Evolutionary conservation across 2,329 filamentous ascomycete species (phyloP), one percentile per base, ranked within the genome.

Genomic region (Aspergillus spinulosporus): DNA sequence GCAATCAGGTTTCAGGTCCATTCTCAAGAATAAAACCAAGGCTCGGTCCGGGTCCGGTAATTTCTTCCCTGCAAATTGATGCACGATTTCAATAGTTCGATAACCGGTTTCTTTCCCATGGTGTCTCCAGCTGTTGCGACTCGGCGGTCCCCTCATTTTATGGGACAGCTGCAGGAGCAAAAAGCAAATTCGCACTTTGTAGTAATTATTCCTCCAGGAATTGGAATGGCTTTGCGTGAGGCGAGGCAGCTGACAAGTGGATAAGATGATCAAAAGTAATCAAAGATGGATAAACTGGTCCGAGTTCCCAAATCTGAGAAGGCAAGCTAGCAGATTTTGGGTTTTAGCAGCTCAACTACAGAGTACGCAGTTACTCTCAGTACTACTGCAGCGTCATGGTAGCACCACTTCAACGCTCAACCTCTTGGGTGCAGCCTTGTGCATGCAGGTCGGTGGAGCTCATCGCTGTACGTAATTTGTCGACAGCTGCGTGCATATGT

Each of bases 401-500:
- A 37, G 34, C 34, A 37, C 34, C 4, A 12, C 34, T 37, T 37
- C 11, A 12, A 8, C 34, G 11, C 21, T 37, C 34, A 9, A 37
- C 34, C 34, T 12, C 34, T 37, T 37, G 11, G 9, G 34, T 43
- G 40, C 40, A 34, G 40, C 40, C 40, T 21, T 21, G 21, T 5
- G 28, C 40, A 14, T 52, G 49, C 49, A 52, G 21, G 49, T 15
- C 28, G 31, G 48, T 56, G 39, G 15, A 48, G 42, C 31, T 43
- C 45, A 14, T 2, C 4, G 34, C 47, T 54, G 52, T 56, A 47
- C 44, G 49, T 59, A 56, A 59, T 55, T 52, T 52, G 57, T 49
- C 49, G 57, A 59, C 53, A 59, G 46, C 48, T 40, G 49, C 37
- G 37, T 57, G 55, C 55, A 57, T 52, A 53, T 57, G 49, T 57